Conservation (phyloP, 2,329 filamentous ascomycete species). For the Ceratocystis eucalypticola region DNA sequence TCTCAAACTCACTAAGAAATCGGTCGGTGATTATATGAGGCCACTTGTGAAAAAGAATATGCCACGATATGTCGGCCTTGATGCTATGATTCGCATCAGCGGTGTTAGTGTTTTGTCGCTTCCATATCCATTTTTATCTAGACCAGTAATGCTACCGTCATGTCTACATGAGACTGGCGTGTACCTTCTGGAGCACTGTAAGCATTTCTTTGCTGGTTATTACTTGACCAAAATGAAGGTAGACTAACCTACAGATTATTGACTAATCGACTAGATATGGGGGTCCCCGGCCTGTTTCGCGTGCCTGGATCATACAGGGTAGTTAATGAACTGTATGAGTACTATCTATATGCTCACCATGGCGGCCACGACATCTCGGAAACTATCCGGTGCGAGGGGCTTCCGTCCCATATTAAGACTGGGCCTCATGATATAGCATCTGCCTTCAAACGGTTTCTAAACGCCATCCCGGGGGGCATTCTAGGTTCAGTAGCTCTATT, state of each 20-base stretch:
- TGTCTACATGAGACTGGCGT: slow-evolving; percentile 55
- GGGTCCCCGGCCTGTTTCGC: slow-evolving; percentile 47
- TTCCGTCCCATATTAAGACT: slow-evolving; percentile 47
- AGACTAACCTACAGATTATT: background rate
- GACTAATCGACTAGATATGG: slow-evolving; percentile 24
- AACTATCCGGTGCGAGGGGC: slow-evolving; percentile 44
- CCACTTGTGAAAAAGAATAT: slow-evolving; percentile 18
- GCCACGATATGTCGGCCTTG: slow-evolving; percentile 31
- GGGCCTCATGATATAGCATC: slow-evolving; percentile 53
- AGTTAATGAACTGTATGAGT: slow-evolving; percentile 47
- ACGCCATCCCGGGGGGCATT: slow-evolving; percentile 50
- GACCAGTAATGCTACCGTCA: slow-evolving; percentile 46
- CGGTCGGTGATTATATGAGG: slow-evolving; percentile 17
- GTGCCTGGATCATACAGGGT: slow-evolving; percentile 45
- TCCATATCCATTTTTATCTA: slow-evolving; percentile 43
- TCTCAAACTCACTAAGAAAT: slow-evolving; percentile 15
- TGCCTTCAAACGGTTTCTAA: slow-evolving; percentile 52
- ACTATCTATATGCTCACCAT: slow-evolving; percentile 36
- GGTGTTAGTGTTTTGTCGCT: slow-evolving; percentile 50
- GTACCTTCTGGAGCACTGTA: slow-evolving; percentile 47
- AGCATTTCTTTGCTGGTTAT: slow-evolving; percentile 20
- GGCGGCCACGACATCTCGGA: slow-evolving; percentile 26
- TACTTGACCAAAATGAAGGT: background rate
- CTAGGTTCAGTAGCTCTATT: slow-evolving; percentile 49
- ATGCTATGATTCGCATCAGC: slow-evolving; percentile 47